phyloP scores from a whole-genome alignment of 768 basidiomycete species.

The Chalciporus sphaerocephalus region DNA sequence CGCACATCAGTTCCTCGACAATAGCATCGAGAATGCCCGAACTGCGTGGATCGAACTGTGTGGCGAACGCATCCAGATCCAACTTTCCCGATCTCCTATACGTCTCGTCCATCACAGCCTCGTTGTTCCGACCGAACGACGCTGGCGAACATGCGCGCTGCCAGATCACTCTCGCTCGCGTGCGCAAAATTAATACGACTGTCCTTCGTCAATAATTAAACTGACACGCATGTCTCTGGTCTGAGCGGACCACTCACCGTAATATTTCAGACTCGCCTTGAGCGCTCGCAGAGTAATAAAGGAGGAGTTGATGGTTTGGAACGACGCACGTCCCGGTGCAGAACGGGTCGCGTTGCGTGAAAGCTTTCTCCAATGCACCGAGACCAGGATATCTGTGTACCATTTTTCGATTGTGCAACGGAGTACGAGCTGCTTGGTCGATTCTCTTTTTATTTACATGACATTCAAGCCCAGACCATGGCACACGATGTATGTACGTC shows the following conservation, averaged over 20 bases:
- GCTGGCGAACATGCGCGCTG: constrained; percentile 18
- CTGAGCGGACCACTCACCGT: background rate
- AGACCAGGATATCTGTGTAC: no score
- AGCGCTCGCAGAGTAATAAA: background rate
- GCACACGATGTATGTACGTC: no score
- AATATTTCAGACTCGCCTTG: background rate
- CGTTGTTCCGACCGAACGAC: constrained; percentile 32
- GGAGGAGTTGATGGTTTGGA: background rate
- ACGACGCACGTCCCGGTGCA: background rate
- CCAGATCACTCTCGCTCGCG: background rate
- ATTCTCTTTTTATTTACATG: no score
- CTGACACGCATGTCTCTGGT: no score
- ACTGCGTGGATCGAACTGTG: constrained; percentile 29
- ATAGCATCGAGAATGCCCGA: constrained; percentile 25
- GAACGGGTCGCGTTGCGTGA: constrained; percentile 1
- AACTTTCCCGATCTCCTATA: constrained; percentile 48
- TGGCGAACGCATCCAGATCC: constrained; percentile 33
- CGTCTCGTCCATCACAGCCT: constrained; percentile 40
- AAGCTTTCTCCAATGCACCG: no score
- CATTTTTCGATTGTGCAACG: no score
- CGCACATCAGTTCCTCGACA: constrained; percentile 13
- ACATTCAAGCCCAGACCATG: no score
- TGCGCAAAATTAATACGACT: constrained; percentile 2
- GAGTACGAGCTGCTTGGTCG: no score
- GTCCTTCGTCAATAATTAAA: background rate